A percentile compares a stretch with the other conserved stretches of the same genome.
Conservation (phyloP, 106 monocot species). For the Acorus calamus region DNA sequence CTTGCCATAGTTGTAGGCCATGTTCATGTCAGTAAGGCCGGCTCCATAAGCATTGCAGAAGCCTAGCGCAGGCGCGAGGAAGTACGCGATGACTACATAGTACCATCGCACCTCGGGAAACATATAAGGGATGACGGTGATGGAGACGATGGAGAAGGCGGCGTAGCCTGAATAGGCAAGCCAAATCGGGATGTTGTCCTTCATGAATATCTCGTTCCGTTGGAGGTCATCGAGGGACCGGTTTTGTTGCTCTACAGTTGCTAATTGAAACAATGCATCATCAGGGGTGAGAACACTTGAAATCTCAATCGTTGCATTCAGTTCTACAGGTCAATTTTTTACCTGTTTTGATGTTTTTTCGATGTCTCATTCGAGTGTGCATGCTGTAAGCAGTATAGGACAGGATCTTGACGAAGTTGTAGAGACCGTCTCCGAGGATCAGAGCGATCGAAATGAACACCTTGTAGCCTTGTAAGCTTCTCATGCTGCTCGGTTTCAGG, state of each 20-base stretch:
- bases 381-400: no score
- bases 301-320: no score
- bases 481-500: background rate
- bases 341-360: no score
- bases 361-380: background rate
- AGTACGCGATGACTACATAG: conserved; percentile 9
- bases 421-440: conserved; percentile 25
- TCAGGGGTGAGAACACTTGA: no score
- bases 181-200: conserved; percentile 13
- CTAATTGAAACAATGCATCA: no score
- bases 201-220: conserved; percentile 7
- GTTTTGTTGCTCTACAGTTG: no score
- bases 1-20: conserved; percentile 49
- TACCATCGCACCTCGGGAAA: conserved; percentile 11
- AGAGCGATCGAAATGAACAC: conserved; percentile 20
- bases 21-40: conserved; percentile 17
- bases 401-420: conserved; percentile 16
- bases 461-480: conserved; percentile 18
- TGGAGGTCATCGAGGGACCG: background rate
- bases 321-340: no score
- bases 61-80: conserved; percentile 12
- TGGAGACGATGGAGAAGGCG: background rate
- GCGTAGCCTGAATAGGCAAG: conserved; percentile 9
- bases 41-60: conserved; percentile 35
- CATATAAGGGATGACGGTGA: conserved; percentile 4